Evolutionary conservation across 257 asterid species (phyloP), one percentile per base, ranked within the genome.

Genomic region (Eucommia ulmoides): DNA sequence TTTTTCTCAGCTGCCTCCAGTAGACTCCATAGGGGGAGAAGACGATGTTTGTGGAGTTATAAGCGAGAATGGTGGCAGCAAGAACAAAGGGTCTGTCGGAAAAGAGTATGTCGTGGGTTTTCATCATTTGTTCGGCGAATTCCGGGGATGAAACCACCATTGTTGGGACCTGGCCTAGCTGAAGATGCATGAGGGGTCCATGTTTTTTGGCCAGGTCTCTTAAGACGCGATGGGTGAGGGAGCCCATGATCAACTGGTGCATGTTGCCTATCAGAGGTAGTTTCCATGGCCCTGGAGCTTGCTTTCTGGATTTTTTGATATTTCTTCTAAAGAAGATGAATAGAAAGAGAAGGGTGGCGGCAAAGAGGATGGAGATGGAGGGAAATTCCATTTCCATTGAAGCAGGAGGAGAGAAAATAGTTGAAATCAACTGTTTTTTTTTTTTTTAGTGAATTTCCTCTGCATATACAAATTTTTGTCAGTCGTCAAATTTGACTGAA

Each of bases 251-350:
- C 15, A 72, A 20, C 59, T 67, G 79, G 62, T 72, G 79, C 33
- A 72, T 58, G 64, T 68, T 68, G 50, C 79, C 79, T 6, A 72
- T 20, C 9, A 42, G 48, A 42, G 79, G 79, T n/a, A 72, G 55
- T 46, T 33, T 50, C 19, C 69, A 63, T 10, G 79, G 72, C 21
- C 64, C 58, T 14, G 75, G 72, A 24, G 79, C 72, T 8, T 63
- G 48, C 19, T 42, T 42, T 42, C 6, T 42, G 48, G 48, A 15
- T 42, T 16, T 42, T 8, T 42, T 16, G 20, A 42, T n/a, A 10
- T n/a, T n/a, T n/a, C 19, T 1, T 42, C 4, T 42, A 21, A 42
- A 15, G 7, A 42, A 19, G 8, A 42, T 5, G 21, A 42, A 42
- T 9, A 38, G 45, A 38, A 14, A 38, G 0, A 38, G 9, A 17